Evolutionary conservation across 2,329 filamentous ascomycete genomes (phyloP).

Genomic region (Coleophoma eucalyptorum): DNA sequence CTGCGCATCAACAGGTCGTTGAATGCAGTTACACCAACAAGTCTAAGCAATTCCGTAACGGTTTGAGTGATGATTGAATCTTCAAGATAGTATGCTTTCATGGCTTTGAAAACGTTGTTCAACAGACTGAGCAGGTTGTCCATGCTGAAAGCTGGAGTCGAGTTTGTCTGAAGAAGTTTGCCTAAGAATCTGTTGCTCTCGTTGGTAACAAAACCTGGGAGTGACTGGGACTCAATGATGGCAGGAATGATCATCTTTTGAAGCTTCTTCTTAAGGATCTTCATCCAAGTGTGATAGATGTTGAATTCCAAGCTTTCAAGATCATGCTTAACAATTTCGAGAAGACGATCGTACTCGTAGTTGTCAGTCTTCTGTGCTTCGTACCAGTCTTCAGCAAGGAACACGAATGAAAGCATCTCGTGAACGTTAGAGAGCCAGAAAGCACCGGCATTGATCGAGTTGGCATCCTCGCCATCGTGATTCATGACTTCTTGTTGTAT

Average conservation of each 20-base stretch:
- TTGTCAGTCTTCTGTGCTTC: conserved; percentile 99
- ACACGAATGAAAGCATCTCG: conserved; percentile 99
- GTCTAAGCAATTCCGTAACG: conserved; percentile 84
- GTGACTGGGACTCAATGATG: conserved; percentile 97
- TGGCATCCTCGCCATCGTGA: conserved; percentile 86
- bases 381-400: conserved; percentile 99
- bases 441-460: conserved; percentile 83
- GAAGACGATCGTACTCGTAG: conserved; percentile 93
- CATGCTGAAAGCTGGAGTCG: conserved; percentile 96
- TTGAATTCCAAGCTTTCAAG: conserved; percentile 98
- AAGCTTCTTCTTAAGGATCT: conserved; percentile 97
- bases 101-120: conserved; percentile 96
- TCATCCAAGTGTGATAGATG: conserved; percentile 99
- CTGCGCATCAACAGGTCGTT: conserved; percentile 97
- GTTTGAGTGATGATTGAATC: conserved; percentile 95
- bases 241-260: conserved; percentile 99
- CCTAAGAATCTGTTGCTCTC: conserved; percentile 98
- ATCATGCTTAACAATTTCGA: conserved; percentile 99
- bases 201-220: conserved; percentile 97
- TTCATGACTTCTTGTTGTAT: conserved; percentile 99
- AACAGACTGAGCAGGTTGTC: conserved; percentile 93
- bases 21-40: conserved; percentile 97
- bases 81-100: conserved; percentile 98
- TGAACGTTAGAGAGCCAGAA: conserved; percentile 99
- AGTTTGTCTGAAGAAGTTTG: conserved; percentile 90